A percentile compares a stretch with the other conserved stretches of the same genome.
These are phyloP conservation scores for Cryptosporidium xiaoi DNA, from an alignment of 169 alveolate genomes.

Conservation along the genomic window DNA sequence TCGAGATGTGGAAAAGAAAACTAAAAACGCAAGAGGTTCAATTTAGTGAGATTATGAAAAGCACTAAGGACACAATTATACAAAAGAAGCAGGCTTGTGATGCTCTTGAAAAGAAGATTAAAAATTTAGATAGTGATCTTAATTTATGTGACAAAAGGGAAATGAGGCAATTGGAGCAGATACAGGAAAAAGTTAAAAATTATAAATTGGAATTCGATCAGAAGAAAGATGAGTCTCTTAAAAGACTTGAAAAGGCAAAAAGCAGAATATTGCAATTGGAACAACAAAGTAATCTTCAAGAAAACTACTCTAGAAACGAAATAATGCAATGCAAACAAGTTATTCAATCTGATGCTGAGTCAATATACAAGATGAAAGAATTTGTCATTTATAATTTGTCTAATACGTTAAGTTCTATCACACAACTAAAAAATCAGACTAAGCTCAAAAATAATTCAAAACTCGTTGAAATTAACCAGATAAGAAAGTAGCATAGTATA, in stretches of 20 bases:
- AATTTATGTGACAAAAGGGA: slow-evolving; percentile 64
- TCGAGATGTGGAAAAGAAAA: slow-evolving; percentile 71
- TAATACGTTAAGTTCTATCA: slow-evolving; percentile 13
- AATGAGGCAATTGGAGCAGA: slow-evolving; percentile 70
- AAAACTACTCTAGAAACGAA: slow-evolving; percentile 49
- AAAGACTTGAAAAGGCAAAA: slow-evolving; percentile 64
- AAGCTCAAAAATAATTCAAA: slow-evolving; percentile 38
- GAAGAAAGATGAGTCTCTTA: slow-evolving; percentile 53
- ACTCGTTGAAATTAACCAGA: slow-evolving; percentile 19
- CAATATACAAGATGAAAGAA: slow-evolving; percentile 46
- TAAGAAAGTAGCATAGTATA: slow-evolving; percentile 4
- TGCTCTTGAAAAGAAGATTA: slow-evolving; percentile 65
- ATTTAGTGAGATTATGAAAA: slow-evolving; percentile 68
- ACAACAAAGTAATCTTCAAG: slow-evolving; percentile 37
- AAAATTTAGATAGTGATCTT: slow-evolving; percentile 65
- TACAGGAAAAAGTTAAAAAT: slow-evolving; percentile 62
- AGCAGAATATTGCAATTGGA: slow-evolving; percentile 45
- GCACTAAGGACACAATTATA: slow-evolving; percentile 63
- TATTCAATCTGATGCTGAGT: slow-evolving; percentile 61
- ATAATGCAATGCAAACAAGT: slow-evolving; percentile 61
- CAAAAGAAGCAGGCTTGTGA: slow-evolving; percentile 74
- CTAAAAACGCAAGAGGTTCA: slow-evolving; percentile 66
- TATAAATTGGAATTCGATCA: slow-evolving; percentile 59
- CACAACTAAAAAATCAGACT: slow-evolving; percentile 40
- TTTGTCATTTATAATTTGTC: slow-evolving; percentile 7